These are phyloP conservation scores for Aspergillus bridgeri DNA, from an alignment of 495 filamentous ascomycete genomes.

Conservation along the genomic window DNA sequence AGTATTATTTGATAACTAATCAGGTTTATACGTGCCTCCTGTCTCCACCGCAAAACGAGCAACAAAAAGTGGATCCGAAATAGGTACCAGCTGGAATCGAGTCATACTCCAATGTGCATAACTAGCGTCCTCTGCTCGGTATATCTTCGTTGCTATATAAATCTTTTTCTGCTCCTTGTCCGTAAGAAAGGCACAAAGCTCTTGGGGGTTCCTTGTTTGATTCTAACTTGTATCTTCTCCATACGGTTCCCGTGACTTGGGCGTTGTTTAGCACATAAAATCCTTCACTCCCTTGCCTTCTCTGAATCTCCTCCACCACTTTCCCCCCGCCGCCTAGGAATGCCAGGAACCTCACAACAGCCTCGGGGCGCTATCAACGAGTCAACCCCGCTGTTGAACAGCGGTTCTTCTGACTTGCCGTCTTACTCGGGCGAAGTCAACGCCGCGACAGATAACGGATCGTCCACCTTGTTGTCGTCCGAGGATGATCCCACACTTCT, in stretches of 20 bases:
- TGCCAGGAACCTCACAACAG: neutral
- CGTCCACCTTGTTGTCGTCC: constrained; percentile 3
- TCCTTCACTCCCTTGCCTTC: neutral
- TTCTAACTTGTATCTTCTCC: neutral
- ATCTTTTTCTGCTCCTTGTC: neutral
- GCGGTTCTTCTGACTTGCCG: neutral
- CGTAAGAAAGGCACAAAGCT: neutral
- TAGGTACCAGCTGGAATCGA: neutral
- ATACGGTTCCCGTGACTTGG: too few species aligned
- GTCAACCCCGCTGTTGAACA: neutral
- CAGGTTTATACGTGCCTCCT: too few species aligned
- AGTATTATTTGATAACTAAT: too few species aligned
- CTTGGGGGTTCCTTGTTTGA: neutral
- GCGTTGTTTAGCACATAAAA: neutral
- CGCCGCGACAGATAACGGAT: constrained; percentile 1
- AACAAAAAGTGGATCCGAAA: neutral
- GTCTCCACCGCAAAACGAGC: neutral
- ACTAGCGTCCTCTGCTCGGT: neutral
- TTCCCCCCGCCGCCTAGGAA: neutral
- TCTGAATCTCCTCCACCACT: neutral
- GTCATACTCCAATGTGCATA: neutral
- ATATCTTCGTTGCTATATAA: neutral
- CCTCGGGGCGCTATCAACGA: neutral
- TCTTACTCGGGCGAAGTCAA: neutral
- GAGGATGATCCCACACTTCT: constrained; percentile 25